Evolutionary conservation across 2,329 filamentous ascomycete genomes (phyloP).

Genomic region (Didymella keratinophila): DNA sequence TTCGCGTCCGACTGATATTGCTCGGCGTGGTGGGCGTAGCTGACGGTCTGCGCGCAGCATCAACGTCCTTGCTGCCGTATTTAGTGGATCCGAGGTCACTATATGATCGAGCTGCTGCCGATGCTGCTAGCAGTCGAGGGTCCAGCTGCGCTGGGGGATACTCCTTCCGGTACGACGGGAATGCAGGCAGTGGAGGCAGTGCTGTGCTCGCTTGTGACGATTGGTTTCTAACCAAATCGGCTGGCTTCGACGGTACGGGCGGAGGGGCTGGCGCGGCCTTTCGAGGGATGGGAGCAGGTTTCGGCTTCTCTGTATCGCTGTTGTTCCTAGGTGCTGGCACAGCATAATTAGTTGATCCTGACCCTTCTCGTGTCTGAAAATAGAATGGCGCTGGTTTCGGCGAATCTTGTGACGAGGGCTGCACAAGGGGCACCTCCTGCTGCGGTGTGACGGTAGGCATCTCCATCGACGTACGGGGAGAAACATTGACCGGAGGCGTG

Average conservation of each 20-base stretch:
- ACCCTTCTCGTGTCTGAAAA: conserved; percentile 33
- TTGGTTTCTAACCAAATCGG: conserved; percentile 21
- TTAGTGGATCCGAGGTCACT: conserved; percentile 34
- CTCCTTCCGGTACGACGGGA: conserved; percentile 59
- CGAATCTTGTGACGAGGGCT: conserved; percentile 22
- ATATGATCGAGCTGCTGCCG: conserved; percentile 45
- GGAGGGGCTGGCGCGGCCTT: conserved; percentile 25
- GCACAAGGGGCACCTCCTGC: conserved; percentile 29
- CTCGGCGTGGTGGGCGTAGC: conserved; percentile 13
- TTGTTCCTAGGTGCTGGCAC: conserved; percentile 24
- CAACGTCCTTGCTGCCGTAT: conserved; percentile 15
- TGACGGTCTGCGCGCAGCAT: conserved; percentile 15
- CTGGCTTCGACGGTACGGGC: conserved; percentile 33
- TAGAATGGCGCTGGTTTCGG: conserved; percentile 35
- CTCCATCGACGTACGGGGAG: conserved; percentile 43
- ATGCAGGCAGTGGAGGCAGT: conserved; percentile 19
- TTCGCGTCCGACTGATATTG: conserved; percentile 30
- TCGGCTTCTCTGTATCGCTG: conserved; percentile 26
- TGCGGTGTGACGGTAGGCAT: conserved; percentile 23
- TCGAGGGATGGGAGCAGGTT: conserved; percentile 15
- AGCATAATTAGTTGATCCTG: conserved; percentile 25
- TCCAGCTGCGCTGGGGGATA: conserved; percentile 50
- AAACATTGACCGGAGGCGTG: conserved; percentile 29
- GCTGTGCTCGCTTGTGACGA: conserved; percentile 17
- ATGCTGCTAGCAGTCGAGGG: conserved; percentile 37